phyloP scores from a whole-genome alignment of 495 filamentous ascomycete species.

The Penicillium cinerascens region DNA sequence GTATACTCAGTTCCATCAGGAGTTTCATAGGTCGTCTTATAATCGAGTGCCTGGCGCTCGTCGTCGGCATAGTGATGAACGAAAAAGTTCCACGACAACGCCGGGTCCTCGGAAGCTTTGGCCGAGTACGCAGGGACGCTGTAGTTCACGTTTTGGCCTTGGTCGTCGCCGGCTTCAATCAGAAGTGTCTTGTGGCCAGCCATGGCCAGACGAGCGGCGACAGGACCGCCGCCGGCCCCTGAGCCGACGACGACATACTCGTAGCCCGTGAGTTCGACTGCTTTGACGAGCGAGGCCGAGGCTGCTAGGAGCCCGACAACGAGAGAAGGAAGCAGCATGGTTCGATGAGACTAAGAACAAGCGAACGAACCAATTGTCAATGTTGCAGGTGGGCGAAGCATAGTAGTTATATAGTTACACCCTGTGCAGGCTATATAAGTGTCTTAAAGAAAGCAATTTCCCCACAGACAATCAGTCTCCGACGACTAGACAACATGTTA shows the following conservation, averaged over 20 bases:
- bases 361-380: no score
- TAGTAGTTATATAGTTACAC: no score
- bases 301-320: no score
- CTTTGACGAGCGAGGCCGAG: no score
- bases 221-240: constrained; percentile 61
- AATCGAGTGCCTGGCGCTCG: constrained; percentile 36
- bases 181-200: constrained; percentile 58
- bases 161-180: constrained; percentile 62
- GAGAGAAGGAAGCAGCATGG: no score
- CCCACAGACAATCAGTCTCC: no score
- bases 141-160: constrained; percentile 38
- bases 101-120: constrained; percentile 36
- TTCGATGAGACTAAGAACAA: no score
- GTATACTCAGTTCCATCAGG: constrained; percentile 36
- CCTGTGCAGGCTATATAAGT: no score
- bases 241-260: constrained; percentile 66
- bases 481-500: no score
- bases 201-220: constrained; percentile 59
- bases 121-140: constrained; percentile 38
- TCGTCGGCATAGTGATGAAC: constrained; percentile 43
- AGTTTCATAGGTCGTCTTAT: constrained; percentile 41
- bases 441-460: no score
- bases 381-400: no score
- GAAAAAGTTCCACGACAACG: constrained; percentile 44
- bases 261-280: constrained; percentile 40